Percentiles rank a stretch among this genome's conserved stretches.
phyloP scores from a whole-genome alignment of 495 filamentous ascomycete genomes.

The Penicillium herquei region DNA sequence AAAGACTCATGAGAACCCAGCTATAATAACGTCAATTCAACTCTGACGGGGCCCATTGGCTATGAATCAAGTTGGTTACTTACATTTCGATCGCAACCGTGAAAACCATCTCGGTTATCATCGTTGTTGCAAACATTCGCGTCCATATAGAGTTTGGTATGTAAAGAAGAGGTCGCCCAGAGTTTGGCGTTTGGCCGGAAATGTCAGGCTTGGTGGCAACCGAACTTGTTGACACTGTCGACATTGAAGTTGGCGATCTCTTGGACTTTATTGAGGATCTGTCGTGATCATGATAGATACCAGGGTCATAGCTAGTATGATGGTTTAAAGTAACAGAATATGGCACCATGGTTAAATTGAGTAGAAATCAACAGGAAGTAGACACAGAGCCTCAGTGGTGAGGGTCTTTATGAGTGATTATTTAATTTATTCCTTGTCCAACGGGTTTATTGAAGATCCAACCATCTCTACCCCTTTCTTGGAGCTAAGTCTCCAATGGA shows the following conservation, averaged over 20 bases:
- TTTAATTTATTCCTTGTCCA: too few relatives aligned
- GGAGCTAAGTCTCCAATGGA: too few relatives aligned
- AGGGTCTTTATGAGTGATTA: too few relatives aligned
- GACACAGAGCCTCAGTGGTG: too few relatives aligned
- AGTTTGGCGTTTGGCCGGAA: not conserved
- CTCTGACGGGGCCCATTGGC: not conserved
- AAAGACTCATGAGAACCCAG: not conserved
- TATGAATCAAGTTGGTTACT: not conserved
- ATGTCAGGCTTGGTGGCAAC: not conserved
- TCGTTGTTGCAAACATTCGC: not conserved
- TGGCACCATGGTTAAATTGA: not conserved
- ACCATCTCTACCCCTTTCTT: too few relatives aligned
- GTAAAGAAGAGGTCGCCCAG: not conserved
- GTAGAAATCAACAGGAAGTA: not conserved
- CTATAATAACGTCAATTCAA: not conserved
- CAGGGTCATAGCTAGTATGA: not conserved
- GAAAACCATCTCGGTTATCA: not conserved
- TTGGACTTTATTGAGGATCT: not conserved
- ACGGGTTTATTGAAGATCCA: too few relatives aligned
- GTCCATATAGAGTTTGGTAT: not conserved
- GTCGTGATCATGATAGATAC: not conserved
- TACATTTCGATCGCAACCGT: not conserved
- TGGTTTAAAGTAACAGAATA: not conserved
- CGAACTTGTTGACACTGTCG: not conserved
- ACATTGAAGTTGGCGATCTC: not conserved